Evolutionary conservation across 192 early-diverging fungal species (phyloP).

Genomic region (Coemansia sp.): DNA sequence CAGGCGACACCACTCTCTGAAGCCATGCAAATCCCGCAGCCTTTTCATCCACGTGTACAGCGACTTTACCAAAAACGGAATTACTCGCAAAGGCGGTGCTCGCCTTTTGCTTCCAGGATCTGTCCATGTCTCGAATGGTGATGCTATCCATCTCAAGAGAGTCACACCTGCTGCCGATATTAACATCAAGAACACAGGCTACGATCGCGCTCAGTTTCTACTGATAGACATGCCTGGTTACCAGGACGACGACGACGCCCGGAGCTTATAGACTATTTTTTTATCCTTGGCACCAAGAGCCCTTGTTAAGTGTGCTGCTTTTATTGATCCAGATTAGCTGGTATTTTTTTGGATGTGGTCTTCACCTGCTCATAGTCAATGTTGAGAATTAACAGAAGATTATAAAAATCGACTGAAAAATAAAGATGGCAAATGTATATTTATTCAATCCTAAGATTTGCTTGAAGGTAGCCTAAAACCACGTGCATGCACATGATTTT

Average conservation of each 20-base stretch:
- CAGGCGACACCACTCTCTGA: conserved; percentile 7
- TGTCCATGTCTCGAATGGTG: conserved; percentile 33
- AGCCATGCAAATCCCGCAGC: conserved; percentile 21
- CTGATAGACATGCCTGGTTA: conserved; percentile 49
- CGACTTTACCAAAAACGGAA: conserved; percentile 34
- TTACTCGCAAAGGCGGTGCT: conserved; percentile 19
- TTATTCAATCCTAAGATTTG: too few relatives aligned
- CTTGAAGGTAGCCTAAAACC: too few relatives aligned
- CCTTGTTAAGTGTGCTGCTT: neutral
- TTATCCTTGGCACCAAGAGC: neutral
- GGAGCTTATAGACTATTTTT: conserved; percentile 20
- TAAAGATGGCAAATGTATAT: too few relatives aligned
- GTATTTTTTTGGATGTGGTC: too few relatives aligned
- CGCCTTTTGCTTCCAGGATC: conserved; percentile 40
- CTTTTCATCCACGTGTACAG: conserved; percentile 38
- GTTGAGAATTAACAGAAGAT: too few relatives aligned
- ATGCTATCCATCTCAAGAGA: conserved; percentile 30
- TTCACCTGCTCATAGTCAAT: too few relatives aligned
- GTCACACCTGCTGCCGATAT: conserved; percentile 29
- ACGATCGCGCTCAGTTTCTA: conserved; percentile 50
- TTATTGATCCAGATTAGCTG: too few relatives aligned
- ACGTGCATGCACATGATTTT: too few relatives aligned
- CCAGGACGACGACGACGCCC: conserved; percentile 17
- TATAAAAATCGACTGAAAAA: too few relatives aligned
- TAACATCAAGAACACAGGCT: conserved; percentile 35